Evolutionary conservation across 1,284 basidiomycete species (phyloP).

Genomic region (Cyathus olla): DNA sequence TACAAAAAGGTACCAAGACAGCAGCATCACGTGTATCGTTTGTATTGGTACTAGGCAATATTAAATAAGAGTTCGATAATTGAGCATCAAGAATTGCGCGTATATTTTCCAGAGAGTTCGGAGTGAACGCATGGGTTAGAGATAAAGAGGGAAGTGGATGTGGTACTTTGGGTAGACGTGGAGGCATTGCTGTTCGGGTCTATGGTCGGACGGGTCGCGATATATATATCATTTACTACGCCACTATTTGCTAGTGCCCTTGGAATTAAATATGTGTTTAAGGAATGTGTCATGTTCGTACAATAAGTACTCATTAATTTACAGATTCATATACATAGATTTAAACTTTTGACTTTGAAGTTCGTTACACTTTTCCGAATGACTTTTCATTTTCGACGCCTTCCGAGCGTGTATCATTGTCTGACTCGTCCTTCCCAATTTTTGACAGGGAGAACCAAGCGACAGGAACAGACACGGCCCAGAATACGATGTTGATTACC

Average conservation of each 20-base stretch:
- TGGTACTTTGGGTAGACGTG: background rate
- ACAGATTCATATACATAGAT: too few species aligned
- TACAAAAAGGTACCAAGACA: constrained; percentile 81
- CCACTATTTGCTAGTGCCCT: background rate
- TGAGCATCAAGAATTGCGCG: constrained; percentile 46
- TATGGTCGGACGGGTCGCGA: background rate
- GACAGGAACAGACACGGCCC: constrained; percentile 14
- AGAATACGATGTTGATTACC: constrained; percentile 22
- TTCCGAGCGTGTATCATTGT: background rate
- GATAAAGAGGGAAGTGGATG: constrained; percentile 26
- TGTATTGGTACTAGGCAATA: constrained; percentile 15
- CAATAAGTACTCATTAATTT: too few species aligned
- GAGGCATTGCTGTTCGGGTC: background rate
- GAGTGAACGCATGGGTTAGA: constrained; percentile 50
- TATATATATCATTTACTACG: too few species aligned
- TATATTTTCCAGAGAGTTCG: constrained; percentile 48
- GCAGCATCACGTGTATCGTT: constrained; percentile 60
- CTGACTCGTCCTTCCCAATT: constrained; percentile 7
- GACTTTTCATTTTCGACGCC: background rate
- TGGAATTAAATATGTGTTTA: background rate
- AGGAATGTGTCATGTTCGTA: too few species aligned
- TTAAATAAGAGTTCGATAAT: constrained; percentile 5
- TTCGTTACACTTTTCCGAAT: background rate
- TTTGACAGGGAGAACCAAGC: constrained; percentile 15
- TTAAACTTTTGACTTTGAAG: too few species aligned